These are phyloP conservation scores for Eimeria acervulina DNA, from an alignment of 169 alveolate genomes.

Conservation along the genomic window DNA sequence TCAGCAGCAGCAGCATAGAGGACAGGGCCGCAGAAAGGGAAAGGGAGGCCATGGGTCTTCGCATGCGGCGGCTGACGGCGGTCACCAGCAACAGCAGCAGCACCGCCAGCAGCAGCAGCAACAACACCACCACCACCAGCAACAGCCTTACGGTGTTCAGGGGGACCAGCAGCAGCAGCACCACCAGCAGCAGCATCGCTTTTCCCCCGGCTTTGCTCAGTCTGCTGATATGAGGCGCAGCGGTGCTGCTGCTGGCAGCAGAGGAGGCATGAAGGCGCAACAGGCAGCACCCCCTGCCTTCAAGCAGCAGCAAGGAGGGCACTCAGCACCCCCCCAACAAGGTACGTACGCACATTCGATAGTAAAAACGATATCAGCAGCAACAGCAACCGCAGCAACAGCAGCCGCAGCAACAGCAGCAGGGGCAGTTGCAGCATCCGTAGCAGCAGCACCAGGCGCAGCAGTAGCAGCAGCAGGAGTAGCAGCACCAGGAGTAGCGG, in stretches of 20 bases:
- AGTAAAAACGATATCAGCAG: background rate
- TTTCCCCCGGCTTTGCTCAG: background rate
- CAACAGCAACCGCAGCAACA: background rate
- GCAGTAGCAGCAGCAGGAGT: background rate
- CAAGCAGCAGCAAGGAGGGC: conserved; percentile 8
- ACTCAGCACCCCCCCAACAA: background rate
- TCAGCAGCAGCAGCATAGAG: conserved; percentile 21
- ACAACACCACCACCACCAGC: background rate
- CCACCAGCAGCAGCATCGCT: conserved; percentile 46
- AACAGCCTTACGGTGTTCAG: conserved; percentile 14
- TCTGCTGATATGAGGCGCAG: background rate
- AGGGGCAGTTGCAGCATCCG: background rate
- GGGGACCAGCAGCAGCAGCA: conserved; percentile 14
- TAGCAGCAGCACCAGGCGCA: conserved; percentile 7
- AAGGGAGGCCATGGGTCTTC: background rate
- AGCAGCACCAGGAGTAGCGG: background rate
- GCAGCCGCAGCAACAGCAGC: background rate
- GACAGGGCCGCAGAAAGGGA: background rate
- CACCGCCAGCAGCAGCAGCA: conserved; percentile 28
- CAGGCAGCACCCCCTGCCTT: background rate
- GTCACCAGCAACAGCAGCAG: conserved; percentile 50
- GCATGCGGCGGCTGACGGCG: background rate
- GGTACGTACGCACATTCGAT: background rate
- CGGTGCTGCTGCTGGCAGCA: background rate
- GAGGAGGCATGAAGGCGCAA: background rate